Conservation (phyloP, 495 filamentous ascomycete species). For the Staphylotrichum longicolle region DNA sequence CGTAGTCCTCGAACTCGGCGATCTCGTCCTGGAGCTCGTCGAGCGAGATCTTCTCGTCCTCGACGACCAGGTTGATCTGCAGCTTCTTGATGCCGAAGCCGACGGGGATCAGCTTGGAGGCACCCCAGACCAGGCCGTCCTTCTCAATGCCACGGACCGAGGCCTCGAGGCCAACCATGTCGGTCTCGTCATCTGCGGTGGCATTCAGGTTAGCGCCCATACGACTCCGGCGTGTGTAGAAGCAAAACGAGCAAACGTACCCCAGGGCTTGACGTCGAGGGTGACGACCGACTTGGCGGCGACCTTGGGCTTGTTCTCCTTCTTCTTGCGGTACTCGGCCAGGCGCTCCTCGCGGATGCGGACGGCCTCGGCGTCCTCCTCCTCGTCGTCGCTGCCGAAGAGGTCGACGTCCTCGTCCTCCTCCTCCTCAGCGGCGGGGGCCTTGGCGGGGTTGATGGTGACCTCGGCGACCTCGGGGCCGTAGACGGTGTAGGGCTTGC, state of each 20-base stretch:
- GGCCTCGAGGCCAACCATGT: constrained; percentile 76
- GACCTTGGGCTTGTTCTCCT: constrained; percentile 85
- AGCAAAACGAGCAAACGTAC: constrained; percentile 54
- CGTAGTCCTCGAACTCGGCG: constrained; percentile 82
- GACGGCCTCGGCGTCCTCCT: constrained; percentile 86
- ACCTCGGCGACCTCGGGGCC: constrained; percentile 77
- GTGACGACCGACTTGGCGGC: constrained; percentile 95
- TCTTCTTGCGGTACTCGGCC: constrained; percentile 95
- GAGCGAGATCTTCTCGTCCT: constrained; percentile 92
- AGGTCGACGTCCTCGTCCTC: constrained; percentile 86
- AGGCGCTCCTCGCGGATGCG: constrained; percentile 81
- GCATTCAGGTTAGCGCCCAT: not conserved
- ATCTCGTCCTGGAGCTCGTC: constrained; percentile 86
- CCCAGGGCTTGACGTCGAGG: constrained; percentile 97
- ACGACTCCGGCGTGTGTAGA: not conserved
- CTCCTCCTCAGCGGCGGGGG: constrained; percentile 59
- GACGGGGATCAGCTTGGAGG: constrained; percentile 81
- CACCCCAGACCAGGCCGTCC: constrained; percentile 96
- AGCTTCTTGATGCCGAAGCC: constrained; percentile 99
- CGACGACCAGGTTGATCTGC: constrained; percentile 95
- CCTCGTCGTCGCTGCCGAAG: constrained; percentile 85
- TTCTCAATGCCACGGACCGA: constrained; percentile 82
- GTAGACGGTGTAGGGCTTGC: constrained; percentile 82
- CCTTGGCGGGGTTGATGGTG: constrained; percentile 82
- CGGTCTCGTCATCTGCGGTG: constrained; percentile 77